phyloP scores from a whole-genome alignment of 2,329 filamentous ascomycete genomes.

The Microcyclospora tardicrescens region DNA sequence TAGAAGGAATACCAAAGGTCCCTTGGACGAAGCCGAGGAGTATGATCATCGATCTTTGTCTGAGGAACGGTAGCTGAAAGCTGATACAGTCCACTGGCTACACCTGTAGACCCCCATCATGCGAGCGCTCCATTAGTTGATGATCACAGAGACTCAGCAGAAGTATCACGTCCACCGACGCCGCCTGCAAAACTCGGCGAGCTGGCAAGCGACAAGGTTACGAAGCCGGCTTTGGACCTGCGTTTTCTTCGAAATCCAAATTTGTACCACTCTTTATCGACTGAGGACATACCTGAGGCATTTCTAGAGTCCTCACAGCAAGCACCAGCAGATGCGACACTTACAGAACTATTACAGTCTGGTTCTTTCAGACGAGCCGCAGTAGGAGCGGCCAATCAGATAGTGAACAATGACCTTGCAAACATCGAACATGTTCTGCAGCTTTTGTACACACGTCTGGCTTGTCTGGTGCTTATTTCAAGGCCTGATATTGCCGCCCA shows the following conservation, averaged over 20 bases:
- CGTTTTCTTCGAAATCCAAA: conserved; percentile 66
- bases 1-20: conserved; percentile 49
- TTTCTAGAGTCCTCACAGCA: conserved; percentile 58
- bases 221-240: conserved; percentile 49
- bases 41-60: conserved; percentile 32
- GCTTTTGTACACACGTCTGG: conserved; percentile 67
- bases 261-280: conserved; percentile 68
- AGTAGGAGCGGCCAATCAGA: conserved; percentile 26
- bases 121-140: too few species aligned
- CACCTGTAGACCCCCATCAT: neutral
- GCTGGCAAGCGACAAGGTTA: too few species aligned
- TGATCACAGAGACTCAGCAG: neutral
- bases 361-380: conserved; percentile 62
- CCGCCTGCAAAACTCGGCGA: conserved; percentile 1
- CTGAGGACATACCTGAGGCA: conserved; percentile 46
- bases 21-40: conserved; percentile 59
- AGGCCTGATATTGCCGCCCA: conserved; percentile 44
- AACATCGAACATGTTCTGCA: conserved; percentile 58
- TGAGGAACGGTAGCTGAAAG: conserved; percentile 7
- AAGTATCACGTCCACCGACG: conserved; percentile 1
- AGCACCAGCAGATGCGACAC: conserved; percentile 48
- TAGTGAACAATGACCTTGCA: conserved; percentile 35
- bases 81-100: conserved; percentile 14
- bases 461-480: conserved; percentile 68
- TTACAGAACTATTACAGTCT: conserved; percentile 52